Conservation (phyloP, 768 basidiomycete genomes). For the Tylopilus vinaceipallidus region DNA sequence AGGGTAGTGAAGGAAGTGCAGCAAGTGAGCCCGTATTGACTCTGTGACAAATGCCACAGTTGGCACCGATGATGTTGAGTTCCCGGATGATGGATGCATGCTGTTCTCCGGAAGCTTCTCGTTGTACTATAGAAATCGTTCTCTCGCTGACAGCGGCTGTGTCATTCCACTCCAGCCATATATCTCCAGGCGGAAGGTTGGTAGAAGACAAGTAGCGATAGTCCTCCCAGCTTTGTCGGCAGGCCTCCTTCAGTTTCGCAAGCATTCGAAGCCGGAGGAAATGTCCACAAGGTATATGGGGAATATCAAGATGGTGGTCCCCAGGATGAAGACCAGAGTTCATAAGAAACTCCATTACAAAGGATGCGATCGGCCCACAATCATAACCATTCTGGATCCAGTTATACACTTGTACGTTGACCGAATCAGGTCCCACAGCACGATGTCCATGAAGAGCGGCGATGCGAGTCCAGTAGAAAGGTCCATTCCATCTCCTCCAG, state of each 20-base stretch:
- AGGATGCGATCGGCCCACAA: conserved; percentile 8
- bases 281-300: not conserved
- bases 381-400: not conserved
- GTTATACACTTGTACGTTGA: not conserved
- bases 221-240: conserved; percentile 2
- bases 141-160: not conserved
- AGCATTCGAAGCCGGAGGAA: not conserved
- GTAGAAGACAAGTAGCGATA: not conserved
- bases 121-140: not conserved
- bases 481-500: not conserved
- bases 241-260: not conserved
- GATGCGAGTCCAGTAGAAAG: not conserved
- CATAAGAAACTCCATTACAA: conserved; percentile 2
- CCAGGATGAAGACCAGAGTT: not conserved
- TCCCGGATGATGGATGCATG: not conserved
- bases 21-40: no score
- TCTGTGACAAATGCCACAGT: no score
- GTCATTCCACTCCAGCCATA: conserved; percentile 1
- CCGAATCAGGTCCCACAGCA: not conserved
- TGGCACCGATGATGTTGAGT: not conserved
- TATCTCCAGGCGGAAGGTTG: not conserved
- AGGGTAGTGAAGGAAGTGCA: no score
- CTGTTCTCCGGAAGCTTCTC: not conserved
- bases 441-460: not conserved
- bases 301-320: not conserved